Conservation (phyloP, 495 filamentous ascomycete species). For the Lophiotrema nucula region DNA sequence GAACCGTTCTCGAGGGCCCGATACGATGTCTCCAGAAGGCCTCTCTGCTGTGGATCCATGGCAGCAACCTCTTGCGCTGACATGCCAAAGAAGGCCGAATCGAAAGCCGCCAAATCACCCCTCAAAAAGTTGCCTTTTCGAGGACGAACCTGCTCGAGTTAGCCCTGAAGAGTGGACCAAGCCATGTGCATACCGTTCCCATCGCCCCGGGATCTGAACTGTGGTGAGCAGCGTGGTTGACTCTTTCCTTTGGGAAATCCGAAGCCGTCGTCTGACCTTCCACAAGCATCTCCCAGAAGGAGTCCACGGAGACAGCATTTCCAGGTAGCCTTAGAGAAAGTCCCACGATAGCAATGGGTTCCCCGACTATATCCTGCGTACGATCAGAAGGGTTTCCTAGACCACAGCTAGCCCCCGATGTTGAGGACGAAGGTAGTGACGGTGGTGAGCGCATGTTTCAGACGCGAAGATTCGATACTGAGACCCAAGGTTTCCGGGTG, state of each 20-base stretch:
- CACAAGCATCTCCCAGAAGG: conserved; percentile 8
- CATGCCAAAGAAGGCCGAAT: conserved; percentile 30
- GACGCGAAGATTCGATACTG: background rate
- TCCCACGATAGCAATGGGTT: conserved; percentile 18
- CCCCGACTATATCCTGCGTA: background rate
- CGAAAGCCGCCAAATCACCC: conserved; percentile 16
- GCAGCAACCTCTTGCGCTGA: conserved; percentile 15
- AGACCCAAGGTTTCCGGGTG: background rate
- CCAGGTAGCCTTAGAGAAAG: conserved; percentile 11
- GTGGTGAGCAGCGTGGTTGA: background rate
- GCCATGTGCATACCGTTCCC: background rate
- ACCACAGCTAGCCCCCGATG: background rate
- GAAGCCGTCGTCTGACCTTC: background rate
- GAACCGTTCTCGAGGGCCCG: conserved; percentile 20
- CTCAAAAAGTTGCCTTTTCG: conserved; percentile 10
- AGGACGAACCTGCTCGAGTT: background rate
- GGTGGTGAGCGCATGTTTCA: background rate
- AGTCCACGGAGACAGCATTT: background rate
- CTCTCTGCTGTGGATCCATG: conserved; percentile 29
- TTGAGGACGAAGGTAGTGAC: background rate
- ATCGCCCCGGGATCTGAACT: conserved; percentile 1
- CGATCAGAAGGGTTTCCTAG: background rate
- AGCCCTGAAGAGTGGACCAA: background rate
- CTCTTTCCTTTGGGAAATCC: conserved; percentile 9
- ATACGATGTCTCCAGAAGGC: conserved; percentile 17